These are phyloP conservation scores for Lactarius indigo DNA, from an alignment of 768 basidiomycete genomes.

Conservation along the genomic window DNA sequence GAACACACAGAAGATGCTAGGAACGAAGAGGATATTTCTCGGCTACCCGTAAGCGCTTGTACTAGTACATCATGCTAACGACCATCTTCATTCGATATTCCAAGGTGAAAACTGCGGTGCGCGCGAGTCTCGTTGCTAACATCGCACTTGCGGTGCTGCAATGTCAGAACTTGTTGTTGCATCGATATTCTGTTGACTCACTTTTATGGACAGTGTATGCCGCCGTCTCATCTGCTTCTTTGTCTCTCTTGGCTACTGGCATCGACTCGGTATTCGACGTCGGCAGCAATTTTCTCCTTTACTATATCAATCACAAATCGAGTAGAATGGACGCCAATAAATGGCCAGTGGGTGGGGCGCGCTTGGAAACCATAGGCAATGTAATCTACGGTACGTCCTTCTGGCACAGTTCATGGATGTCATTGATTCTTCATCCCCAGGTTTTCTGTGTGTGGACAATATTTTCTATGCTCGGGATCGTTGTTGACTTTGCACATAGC, in stretches of 20 bases:
- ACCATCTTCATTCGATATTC: background rate
- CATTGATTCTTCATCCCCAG: conserved; percentile 32
- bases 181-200: background rate
- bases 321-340: conserved; percentile 68
- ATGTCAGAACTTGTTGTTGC: conserved; percentile 39
- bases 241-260: conserved; percentile 85
- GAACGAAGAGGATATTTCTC: conserved; percentile 60
- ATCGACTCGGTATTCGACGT: conserved; percentile 87
- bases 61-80: background rate
- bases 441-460: conserved; percentile 41
- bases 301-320: conserved; percentile 74
- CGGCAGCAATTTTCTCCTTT: conserved; percentile 79
- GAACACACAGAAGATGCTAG: conserved; percentile 82
- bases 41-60: conserved; percentile 53
- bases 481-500: conserved; percentile 37
- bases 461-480: background rate
- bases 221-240: conserved; percentile 76
- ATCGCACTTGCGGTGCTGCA: conserved; percentile 68
- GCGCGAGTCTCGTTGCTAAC: conserved; percentile 79
- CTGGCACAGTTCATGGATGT: conserved; percentile 12
- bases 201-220: conserved; percentile 68
- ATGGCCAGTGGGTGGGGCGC: conserved; percentile 91
- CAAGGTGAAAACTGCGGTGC: conserved; percentile 86
- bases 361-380: conserved; percentile 87
- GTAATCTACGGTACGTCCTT: conserved; percentile 64